Conservation (phyloP, 345 rosid genomes). For the Hevea brasiliensis region DNA sequence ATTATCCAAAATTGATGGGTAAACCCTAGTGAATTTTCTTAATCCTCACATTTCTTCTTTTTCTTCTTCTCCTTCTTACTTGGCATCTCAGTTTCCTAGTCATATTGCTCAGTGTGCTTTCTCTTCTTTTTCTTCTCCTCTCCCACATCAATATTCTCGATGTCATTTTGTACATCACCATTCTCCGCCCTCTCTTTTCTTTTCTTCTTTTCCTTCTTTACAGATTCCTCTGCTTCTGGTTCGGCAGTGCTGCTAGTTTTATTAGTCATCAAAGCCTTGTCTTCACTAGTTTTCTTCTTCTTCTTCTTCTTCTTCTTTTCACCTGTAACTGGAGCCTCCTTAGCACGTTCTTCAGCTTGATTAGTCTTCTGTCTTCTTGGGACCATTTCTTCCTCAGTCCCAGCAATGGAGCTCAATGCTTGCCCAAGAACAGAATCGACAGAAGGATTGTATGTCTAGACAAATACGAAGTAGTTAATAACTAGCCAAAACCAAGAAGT, state of each 20-base stretch:
- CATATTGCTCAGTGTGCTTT: constrained; percentile 34
- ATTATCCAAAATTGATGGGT: constrained; percentile 23
- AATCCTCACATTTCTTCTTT: constrained; percentile 49
- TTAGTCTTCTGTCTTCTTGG: constrained; percentile 28
- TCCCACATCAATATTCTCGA: constrained; percentile 31
- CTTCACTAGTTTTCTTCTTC: constrained; percentile 34
- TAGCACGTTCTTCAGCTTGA: too few species aligned
- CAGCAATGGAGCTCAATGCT: constrained; percentile 34
- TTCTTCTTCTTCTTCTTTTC: constrained; percentile 49
- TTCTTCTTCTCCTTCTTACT: constrained; percentile 39
- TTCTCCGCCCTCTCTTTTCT: constrained; percentile 34
- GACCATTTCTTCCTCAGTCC: constrained; percentile 20
- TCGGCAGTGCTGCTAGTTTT: constrained; percentile 38
- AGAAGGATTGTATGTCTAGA: constrained; percentile 76
- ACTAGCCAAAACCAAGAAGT: background rate
- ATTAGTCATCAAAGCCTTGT: constrained; percentile 17
- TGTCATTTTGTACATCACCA: constrained; percentile 10
- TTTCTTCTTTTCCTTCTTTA: constrained; percentile 55
- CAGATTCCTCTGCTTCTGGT: constrained; percentile 26
- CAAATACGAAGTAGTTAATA: background rate
- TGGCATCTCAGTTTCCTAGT: constrained; percentile 21
- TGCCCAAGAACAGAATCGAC: constrained; percentile 64
- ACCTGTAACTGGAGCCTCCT: constrained; percentile 22
- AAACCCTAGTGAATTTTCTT: constrained; percentile 15
- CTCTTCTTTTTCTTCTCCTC: constrained; percentile 41